phyloP scores from a whole-genome alignment of 805 yeast species.

The Saturnispora dispora region DNA sequence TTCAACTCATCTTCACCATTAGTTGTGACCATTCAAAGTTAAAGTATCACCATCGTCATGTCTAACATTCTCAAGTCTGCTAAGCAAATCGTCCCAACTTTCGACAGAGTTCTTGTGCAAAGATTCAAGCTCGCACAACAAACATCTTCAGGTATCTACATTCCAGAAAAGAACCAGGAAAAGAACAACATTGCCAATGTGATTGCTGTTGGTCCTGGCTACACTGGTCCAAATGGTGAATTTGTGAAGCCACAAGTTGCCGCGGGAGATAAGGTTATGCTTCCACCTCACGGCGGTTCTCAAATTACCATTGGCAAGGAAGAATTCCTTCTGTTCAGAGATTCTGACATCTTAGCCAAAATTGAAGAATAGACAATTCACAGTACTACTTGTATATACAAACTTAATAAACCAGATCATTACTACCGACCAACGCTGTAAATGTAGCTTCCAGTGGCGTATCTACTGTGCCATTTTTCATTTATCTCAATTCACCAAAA shows the following conservation, averaged over 20 bases:
- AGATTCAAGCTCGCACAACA: slow-evolving; percentile 84
- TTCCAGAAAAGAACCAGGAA: slow-evolving; percentile 94
- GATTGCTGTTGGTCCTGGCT: slow-evolving; percentile 93
- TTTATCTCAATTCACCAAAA: too few relatives aligned
- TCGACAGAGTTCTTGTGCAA: slow-evolving; percentile 95
- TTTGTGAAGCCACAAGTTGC: slow-evolving; percentile 64
- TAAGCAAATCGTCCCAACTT: slow-evolving; percentile 80
- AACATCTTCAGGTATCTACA: slow-evolving; percentile 87
- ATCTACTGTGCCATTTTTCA: too few relatives aligned
- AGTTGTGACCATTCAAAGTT: too few relatives aligned
- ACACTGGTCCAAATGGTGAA: slow-evolving; percentile 65
- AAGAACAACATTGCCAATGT: slow-evolving; percentile 90
- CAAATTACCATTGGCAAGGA: slow-evolving; percentile 73
- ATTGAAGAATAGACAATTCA: slow-evolving; percentile 44
- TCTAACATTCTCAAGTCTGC: slow-evolving; percentile 71
- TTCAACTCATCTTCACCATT: not conserved
- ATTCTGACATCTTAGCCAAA: slow-evolving; percentile 91
- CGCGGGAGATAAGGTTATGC: slow-evolving; percentile 89
- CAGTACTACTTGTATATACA: slow-evolving; percentile 3
- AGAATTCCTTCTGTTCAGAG: slow-evolving; percentile 58
- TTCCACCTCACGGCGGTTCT: slow-evolving; percentile 92
- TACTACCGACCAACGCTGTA: not conserved
- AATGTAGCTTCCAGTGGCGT: not conserved
- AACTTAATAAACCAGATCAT: too few relatives aligned
- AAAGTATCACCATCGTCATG: slow-evolving; percentile 3